These are phyloP conservation scores for Microthyrium microscopicum DNA, from an alignment of 2,329 filamentous ascomycete genomes.

Conservation along the genomic window DNA sequence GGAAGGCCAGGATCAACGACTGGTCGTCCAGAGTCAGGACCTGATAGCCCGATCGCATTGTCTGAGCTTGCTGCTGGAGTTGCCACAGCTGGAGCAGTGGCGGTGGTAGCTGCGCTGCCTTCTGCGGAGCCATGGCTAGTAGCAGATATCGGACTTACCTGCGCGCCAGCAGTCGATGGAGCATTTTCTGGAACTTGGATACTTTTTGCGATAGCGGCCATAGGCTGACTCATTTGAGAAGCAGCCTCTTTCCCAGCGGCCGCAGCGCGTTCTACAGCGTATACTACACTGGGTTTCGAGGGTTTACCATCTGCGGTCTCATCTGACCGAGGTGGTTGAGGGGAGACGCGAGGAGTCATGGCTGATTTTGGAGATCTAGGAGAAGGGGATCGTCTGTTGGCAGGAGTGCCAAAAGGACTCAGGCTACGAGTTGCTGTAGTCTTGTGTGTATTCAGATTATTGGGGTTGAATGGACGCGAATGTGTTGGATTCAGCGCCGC, in stretches of 20 bases:
- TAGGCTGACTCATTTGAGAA: constrained; percentile 30
- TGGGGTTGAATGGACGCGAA: not conserved
- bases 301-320: constrained; percentile 16
- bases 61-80: constrained; percentile 26
- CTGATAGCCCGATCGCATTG: not conserved
- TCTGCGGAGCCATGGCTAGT: constrained; percentile 38
- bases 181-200: constrained; percentile 30
- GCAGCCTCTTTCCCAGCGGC: constrained; percentile 25
- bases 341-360: constrained; percentile 23
- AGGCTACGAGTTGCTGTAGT: constrained; percentile 3
- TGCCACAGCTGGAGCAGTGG: constrained; percentile 33
- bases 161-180: constrained; percentile 25
- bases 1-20: constrained; percentile 10
- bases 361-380: constrained; percentile 25
- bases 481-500: not conserved
- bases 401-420: constrained; percentile 7
- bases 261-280: constrained; percentile 29
- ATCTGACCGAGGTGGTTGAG: constrained; percentile 23
- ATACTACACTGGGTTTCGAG: constrained; percentile 29
- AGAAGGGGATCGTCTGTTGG: constrained; percentile 17
- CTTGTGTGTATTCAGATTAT: not conserved
- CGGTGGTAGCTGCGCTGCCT: constrained; percentile 26
- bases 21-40: constrained; percentile 10
- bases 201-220: constrained; percentile 30
- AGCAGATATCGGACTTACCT: constrained; percentile 36